These are phyloP conservation scores for Naegleria fowleri DNA, from an alignment of 208 protist genomes.

Conservation along the genomic window DNA sequence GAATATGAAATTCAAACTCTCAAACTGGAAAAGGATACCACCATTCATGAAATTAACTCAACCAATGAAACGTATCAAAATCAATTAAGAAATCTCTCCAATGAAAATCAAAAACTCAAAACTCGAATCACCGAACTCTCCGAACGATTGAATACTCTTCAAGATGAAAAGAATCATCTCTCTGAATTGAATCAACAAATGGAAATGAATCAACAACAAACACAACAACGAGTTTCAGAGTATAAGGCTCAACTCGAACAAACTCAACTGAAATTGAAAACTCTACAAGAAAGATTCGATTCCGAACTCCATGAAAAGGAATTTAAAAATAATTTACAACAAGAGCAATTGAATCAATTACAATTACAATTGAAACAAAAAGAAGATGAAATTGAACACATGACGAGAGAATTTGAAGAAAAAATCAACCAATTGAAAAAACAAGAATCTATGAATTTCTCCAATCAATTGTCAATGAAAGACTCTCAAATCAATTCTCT, in stretches of 20 bases:
- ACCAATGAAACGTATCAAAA: neutral
- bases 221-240: neutral
- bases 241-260: neutral
- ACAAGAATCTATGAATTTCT: no score
- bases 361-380: constrained; percentile 2
- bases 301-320: neutral
- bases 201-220: neutral
- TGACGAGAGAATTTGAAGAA: neutral
- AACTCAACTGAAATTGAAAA: neutral
- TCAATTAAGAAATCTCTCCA: neutral
- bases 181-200: neutral
- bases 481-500: neutral
- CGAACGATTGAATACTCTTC: neutral
- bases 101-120: constrained; percentile 19
- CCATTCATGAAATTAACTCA: neutral
- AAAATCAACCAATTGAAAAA: neutral
- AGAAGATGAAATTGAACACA: neutral
- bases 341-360: neutral
- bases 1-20: neutral
- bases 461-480: neutral
- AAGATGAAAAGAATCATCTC: neutral
- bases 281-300: neutral
- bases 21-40: neutral
- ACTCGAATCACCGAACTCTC: neutral
- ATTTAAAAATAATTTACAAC: neutral